A percentile compares a stretch with the other conserved stretches of the same genome.
Conservation (phyloP, 1,284 basidiomycete species). For the Boletellus deceptivus region DNA sequence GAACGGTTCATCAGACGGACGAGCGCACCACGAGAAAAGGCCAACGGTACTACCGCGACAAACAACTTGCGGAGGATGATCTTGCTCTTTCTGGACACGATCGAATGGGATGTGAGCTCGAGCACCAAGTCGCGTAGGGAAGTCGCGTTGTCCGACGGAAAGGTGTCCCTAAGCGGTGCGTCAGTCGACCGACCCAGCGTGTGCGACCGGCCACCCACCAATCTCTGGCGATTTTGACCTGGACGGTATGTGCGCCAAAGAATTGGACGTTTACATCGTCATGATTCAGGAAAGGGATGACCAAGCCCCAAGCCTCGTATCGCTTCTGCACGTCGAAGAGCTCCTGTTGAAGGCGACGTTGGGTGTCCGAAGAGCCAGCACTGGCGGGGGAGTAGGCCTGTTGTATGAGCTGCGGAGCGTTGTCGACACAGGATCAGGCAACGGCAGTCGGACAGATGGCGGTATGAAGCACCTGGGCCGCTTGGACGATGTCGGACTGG, state of each 20-base stretch:
- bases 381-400: slow-evolving; percentile 57
- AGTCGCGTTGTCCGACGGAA: slow-evolving; percentile 53
- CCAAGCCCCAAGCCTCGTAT: slow-evolving; percentile 75
- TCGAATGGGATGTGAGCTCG: slow-evolving; percentile 59
- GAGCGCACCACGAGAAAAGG: neutral
- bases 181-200: slow-evolving; percentile 2
- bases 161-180: slow-evolving; percentile 50
- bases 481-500: slow-evolving; percentile 31
- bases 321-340: slow-evolving; percentile 73
- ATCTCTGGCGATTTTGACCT: slow-evolving; percentile 88
- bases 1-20: slow-evolving; percentile 1
- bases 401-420: slow-evolving; percentile 47
- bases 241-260: slow-evolving; percentile 87
- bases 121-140: slow-evolving; percentile 61
- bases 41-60: slow-evolving; percentile 59
- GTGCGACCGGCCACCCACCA: slow-evolving; percentile 54
- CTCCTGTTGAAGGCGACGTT: slow-evolving; percentile 66
- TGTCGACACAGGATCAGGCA: slow-evolving; percentile 13
- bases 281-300: slow-evolving; percentile 68
- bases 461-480: slow-evolving; percentile 28
- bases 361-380: slow-evolving; percentile 51
- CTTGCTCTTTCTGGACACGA: slow-evolving; percentile 52
- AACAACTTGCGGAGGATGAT: slow-evolving; percentile 84
- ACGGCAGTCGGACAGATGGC: neutral
- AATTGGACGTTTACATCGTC: slow-evolving; percentile 82